These are phyloP conservation scores for Hygrocybe coccinea DNA, from an alignment of 768 basidiomycete species.

Conservation along the genomic window DNA sequence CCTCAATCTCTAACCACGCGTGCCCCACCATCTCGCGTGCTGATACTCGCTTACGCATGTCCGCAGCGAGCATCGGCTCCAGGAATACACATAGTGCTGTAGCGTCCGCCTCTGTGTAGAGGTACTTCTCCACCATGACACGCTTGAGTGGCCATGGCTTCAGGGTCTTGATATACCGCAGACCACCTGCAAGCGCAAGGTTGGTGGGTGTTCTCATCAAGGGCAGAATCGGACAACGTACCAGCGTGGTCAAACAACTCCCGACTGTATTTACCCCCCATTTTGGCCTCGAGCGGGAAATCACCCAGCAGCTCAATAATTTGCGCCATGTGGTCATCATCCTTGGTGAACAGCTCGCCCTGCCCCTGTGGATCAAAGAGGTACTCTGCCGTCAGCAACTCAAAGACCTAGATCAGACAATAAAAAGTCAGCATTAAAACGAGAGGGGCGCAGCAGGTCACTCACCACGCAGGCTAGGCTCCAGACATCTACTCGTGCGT, in stretches of 20 bases:
- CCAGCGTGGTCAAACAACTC: constrained; percentile 79
- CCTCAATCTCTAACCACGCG: constrained; percentile 55
- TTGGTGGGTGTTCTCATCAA: constrained; percentile 7
- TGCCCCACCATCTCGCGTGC: constrained; percentile 74
- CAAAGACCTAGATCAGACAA: constrained; percentile 56
- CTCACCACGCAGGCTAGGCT: constrained; percentile 81
- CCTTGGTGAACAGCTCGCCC: constrained; percentile 78
- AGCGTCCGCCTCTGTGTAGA: constrained; percentile 58
- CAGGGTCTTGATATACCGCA: constrained; percentile 69
- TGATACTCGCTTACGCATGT: constrained; percentile 61
- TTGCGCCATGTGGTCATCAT: constrained; percentile 95
- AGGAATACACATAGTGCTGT: constrained; percentile 59
- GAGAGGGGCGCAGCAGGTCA: constrained; percentile 9
- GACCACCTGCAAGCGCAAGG: constrained; percentile 39
- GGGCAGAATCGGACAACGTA: constrained; percentile 24
- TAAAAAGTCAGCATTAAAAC: not conserved
- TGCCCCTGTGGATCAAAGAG: constrained; percentile 87
- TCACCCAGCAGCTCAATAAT: constrained; percentile 89
- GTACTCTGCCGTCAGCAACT: constrained; percentile 86
- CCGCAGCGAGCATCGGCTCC: constrained; percentile 68
- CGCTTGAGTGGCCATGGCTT: constrained; percentile 78
- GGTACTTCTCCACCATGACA: constrained; percentile 88
- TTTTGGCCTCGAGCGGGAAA: constrained; percentile 64
- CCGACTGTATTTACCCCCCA: constrained; percentile 78
- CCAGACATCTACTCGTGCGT: constrained; percentile 83